Conservation (phyloP, 345 rosid genomes). For the Arabis hirsuta region DNA sequence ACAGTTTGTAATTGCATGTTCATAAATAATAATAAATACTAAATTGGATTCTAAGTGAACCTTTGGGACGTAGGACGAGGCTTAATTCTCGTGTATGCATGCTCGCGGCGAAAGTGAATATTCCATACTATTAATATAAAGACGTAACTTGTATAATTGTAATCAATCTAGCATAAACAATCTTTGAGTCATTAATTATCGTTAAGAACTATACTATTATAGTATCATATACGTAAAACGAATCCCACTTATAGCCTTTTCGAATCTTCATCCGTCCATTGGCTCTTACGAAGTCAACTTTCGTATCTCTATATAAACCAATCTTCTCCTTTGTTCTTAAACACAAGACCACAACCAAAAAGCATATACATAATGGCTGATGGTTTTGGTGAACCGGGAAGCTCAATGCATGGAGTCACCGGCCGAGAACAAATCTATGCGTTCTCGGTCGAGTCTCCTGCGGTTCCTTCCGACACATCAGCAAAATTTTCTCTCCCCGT, state of each 20-base stretch:
- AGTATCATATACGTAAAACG: constrained; percentile 30
- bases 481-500: constrained; percentile 74
- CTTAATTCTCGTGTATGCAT: constrained; percentile 25
- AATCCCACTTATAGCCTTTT: constrained; percentile 39
- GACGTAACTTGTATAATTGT: constrained; percentile 43
- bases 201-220: constrained; percentile 33
- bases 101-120: constrained; percentile 75
- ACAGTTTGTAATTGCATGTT: constrained; percentile 24
- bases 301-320: constrained; percentile 48
- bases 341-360: constrained; percentile 28
- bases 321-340: constrained; percentile 12
- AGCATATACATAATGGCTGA: constrained; percentile 46
- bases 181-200: constrained; percentile 29
- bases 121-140: constrained; percentile 29
- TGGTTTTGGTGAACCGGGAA: constrained; percentile 68
- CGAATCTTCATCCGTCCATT: constrained; percentile 40
- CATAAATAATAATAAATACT: constrained; percentile 1
- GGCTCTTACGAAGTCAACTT: constrained; percentile 58
- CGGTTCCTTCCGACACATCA: constrained; percentile 62
- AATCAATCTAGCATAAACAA: constrained; percentile 50
- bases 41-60: constrained; percentile 46
- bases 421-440: constrained; percentile 73
- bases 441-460: constrained; percentile 61
- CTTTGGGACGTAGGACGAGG: constrained; percentile 66
- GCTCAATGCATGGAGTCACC: constrained; percentile 83